These are phyloP conservation scores for Neonectria coccinea DNA, from an alignment of 2,329 filamentous ascomycete species.

Conservation along the genomic window DNA sequence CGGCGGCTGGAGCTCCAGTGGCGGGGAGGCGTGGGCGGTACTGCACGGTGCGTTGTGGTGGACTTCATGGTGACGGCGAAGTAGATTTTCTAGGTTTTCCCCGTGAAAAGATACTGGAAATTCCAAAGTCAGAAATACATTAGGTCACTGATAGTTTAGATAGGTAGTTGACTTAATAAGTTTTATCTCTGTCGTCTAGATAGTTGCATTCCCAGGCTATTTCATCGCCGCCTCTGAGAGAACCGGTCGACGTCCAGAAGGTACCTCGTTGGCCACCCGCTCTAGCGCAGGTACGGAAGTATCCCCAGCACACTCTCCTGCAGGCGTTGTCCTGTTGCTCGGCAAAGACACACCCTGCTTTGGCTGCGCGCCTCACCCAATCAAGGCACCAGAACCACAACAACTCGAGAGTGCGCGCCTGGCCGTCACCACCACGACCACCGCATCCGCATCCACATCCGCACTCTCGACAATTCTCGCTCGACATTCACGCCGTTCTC, in stretches of 20 bases:
- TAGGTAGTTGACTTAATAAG: no score
- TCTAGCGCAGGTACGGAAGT: conserved; percentile 24
- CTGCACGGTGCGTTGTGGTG: neutral
- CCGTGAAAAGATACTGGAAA: neutral
- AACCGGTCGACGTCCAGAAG: neutral
- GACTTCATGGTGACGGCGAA: neutral
- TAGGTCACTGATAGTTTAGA: no score
- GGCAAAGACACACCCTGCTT: conserved; percentile 30
- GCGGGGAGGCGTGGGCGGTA: neutral
- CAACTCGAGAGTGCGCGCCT: conserved; percentile 39
- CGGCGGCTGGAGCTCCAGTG: neutral
- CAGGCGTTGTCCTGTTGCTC: conserved; percentile 42
- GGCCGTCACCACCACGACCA: conserved; percentile 36
- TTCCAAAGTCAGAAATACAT: no score
- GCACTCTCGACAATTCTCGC: conserved; percentile 4
- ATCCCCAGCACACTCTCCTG: neutral
- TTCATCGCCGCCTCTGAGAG: neutral
- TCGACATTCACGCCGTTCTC: conserved; percentile 36
- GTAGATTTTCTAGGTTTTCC: neutral
- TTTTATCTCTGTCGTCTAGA: neutral
- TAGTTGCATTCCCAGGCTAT: neutral
- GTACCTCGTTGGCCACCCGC: conserved; percentile 51
- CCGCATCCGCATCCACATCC: conserved; percentile 24
- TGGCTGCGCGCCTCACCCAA: conserved; percentile 25
- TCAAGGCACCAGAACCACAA: conserved; percentile 38